A percentile compares a stretch with the other conserved stretches of the same genome.
Evolutionary conservation across 2,329 filamentous ascomycete species (phyloP).

Genomic region (Sporothrix globosa): DNA sequence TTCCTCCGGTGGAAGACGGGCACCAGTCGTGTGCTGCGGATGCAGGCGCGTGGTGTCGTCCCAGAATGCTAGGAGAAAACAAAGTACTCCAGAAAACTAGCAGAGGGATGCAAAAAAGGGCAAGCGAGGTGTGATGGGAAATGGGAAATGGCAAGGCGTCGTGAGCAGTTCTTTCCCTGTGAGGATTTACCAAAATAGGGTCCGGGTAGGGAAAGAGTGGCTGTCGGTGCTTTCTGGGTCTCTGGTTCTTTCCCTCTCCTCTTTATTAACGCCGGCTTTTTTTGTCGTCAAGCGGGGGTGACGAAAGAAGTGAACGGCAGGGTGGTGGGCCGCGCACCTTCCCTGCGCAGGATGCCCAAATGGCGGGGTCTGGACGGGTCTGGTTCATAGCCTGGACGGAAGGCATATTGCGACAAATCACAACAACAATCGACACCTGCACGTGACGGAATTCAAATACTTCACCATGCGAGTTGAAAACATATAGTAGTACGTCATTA

Average conservation of each 20-base stretch:
- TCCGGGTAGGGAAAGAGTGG: constrained; percentile 1
- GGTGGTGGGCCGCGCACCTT: constrained; percentile 5
- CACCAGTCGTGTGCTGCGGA: background rate
- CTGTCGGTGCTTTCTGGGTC: background rate
- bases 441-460: background rate
- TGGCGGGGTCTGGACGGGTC: constrained; percentile 11
- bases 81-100: background rate
- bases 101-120: background rate
- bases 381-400: constrained; percentile 2
- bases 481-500: background rate
- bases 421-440: background rate
- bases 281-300: background rate
- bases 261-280: constrained; percentile 8
- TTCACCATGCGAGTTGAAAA: background rate
- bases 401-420: constrained; percentile 6
- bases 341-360: constrained; percentile 13
- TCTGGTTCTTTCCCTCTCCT: background rate
- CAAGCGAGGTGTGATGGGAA: background rate
- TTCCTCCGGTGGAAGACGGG: background rate
- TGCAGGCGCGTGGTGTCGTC: background rate
- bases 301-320: background rate
- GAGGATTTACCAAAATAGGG: constrained; percentile 12
- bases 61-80: background rate
- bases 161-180: background rate
- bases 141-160: background rate